phyloP scores from a whole-genome alignment of 164 flowering plant genomes.

The Stephania japonica region DNA sequence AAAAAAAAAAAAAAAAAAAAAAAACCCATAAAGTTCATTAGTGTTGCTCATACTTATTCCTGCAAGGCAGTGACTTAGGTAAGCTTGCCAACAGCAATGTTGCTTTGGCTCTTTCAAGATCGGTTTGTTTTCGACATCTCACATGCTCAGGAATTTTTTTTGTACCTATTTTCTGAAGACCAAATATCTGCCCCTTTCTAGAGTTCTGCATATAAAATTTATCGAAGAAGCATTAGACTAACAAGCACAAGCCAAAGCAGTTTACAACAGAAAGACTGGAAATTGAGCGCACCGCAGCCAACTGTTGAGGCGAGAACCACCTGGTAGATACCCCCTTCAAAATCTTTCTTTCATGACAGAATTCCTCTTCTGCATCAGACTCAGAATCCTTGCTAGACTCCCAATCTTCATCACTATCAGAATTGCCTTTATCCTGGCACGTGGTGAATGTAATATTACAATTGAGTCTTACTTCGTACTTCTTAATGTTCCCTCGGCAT shows the following conservation, averaged over 20 bases:
- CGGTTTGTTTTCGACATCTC: constrained; percentile 75
- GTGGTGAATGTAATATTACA: constrained; percentile 11
- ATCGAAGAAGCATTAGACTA: not conserved
- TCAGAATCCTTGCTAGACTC: constrained; percentile 19
- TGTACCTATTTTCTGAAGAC: constrained; percentile 78
- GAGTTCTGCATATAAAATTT: constrained; percentile 48
- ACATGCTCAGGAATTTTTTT: constrained; percentile 85
- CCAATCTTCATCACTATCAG: constrained; percentile 71
- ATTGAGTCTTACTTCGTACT: not conserved
- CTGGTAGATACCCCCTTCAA: constrained; percentile 22
- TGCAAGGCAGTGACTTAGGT: constrained; percentile 86
- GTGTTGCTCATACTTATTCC: constrained; percentile 57
- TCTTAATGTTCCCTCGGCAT: not conserved
- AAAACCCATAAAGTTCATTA: not conserved
- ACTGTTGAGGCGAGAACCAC: constrained; percentile 29
- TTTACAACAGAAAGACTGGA: constrained; percentile 4
- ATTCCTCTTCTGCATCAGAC: constrained; percentile 58
- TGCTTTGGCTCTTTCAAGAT: constrained; percentile 82
- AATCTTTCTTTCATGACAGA: constrained; percentile 45
- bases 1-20: not conserved
- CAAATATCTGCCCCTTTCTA: constrained; percentile 65
- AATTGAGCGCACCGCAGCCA: constrained; percentile 66
- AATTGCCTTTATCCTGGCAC: constrained; percentile 32
- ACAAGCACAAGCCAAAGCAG: not conserved
- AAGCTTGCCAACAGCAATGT: constrained; percentile 66